These are phyloP conservation scores for Myxozyma sirexii DNA, from an alignment of 805 yeast genomes.

Conservation along the genomic window DNA sequence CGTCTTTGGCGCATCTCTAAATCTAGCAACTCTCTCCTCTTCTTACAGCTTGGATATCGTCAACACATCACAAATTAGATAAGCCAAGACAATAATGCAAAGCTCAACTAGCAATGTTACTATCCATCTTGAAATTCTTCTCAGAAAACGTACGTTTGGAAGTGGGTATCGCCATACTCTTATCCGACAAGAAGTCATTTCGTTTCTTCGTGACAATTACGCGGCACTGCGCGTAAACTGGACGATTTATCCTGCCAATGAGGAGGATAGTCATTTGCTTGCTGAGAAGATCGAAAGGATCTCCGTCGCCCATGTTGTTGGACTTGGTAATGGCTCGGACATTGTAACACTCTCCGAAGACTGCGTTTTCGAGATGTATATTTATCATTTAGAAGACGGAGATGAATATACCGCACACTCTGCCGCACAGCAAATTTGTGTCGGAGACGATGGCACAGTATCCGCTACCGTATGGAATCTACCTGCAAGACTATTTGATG, in stretches of 20 bases:
- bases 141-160: not conserved
- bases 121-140: slow-evolving; percentile 21
- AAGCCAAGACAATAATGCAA: too few relatives aligned
- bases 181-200: slow-evolving; percentile 3
- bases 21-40: not conserved
- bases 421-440: not conserved
- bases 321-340: slow-evolving; percentile 17
- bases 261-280: slow-evolving; percentile 6
- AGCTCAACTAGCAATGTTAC: not conserved
- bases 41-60: not conserved
- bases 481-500: slow-evolving; percentile 43
- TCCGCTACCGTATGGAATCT: slow-evolving; percentile 29
- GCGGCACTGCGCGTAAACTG: slow-evolving; percentile 23
- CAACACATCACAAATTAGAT: too few relatives aligned
- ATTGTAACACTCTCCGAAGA: slow-evolving; percentile 7
- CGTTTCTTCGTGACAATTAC: slow-evolving; percentile 21
- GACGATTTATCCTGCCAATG: slow-evolving; percentile 10
- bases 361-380: slow-evolving; percentile 23
- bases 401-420: not conserved
- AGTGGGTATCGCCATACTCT: not conserved
- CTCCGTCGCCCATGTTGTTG: slow-evolving; percentile 24
- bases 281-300: slow-evolving; percentile 18
- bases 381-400: slow-evolving; percentile 16
- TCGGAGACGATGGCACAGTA: slow-evolving; percentile 24
- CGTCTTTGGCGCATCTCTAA: not conserved